Evolutionary conservation across 257 asterid species (phyloP).

Genomic region (Nicotiana undulata): DNA sequence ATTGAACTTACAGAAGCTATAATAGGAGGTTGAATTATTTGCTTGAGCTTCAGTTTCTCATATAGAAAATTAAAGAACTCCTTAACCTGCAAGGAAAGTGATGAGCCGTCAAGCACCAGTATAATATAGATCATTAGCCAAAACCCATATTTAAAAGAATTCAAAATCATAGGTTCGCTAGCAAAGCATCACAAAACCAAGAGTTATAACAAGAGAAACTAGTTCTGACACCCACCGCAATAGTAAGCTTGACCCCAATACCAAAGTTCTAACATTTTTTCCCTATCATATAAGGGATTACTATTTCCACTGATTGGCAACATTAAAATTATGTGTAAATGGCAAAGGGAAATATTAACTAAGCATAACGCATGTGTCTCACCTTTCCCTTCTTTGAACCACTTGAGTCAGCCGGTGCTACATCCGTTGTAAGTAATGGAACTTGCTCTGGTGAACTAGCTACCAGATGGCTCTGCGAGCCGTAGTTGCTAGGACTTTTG

Average conservation of each 20-base stretch:
- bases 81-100: constrained; percentile 45
- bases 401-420: constrained; percentile 32
- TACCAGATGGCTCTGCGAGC: constrained; percentile 20
- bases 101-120: neutral
- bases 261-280: neutral
- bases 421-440: constrained; percentile 60
- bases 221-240: neutral
- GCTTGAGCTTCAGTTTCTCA: constrained; percentile 91
- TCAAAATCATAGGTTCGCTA: neutral
- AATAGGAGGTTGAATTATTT: constrained; percentile 89
- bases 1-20: constrained; percentile 83
- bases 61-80: constrained; percentile 56
- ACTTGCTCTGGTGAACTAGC: constrained; percentile 47
- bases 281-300: neutral
- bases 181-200: neutral
- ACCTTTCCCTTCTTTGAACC: constrained; percentile 42
- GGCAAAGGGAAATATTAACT: neutral
- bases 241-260: too few species aligned
- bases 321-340: neutral
- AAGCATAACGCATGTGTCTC: constrained; percentile 4
- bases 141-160: neutral
- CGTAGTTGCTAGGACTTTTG: constrained; percentile 33
- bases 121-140: neutral
- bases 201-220: neutral
- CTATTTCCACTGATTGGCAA: neutral